Percentiles rank a stretch among this genome's conserved stretches.
Evolutionary conservation across 2,329 filamentous ascomycete genomes (phyloP).

Genomic region (Trichophyton verrucosum): DNA sequence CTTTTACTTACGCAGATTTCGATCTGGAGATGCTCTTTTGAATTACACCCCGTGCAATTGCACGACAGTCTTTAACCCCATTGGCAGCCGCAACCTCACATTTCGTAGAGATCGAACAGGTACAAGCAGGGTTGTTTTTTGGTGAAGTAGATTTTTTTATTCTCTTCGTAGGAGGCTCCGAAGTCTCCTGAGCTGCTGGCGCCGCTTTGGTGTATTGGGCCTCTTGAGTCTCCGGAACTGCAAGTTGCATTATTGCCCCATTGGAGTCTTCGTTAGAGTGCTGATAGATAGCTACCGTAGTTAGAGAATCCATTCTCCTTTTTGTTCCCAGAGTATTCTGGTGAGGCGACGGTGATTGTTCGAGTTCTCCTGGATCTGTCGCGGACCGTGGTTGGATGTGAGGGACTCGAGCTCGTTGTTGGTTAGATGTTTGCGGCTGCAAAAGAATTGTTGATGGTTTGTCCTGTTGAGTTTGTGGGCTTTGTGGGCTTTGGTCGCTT

Average conservation of each 20-base stretch:
- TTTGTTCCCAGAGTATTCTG: background rate
- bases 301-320: background rate
- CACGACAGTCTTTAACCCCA: conserved; percentile 12
- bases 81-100: conserved; percentile 9
- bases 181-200: background rate
- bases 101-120: conserved; percentile 9
- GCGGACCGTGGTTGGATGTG: background rate
- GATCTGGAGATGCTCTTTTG: background rate
- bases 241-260: background rate
- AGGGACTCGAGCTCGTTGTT: background rate
- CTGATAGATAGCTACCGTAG: background rate
- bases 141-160: background rate
- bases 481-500: background rate
- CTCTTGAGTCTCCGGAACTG: too few species aligned
- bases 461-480: background rate
- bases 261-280: background rate
- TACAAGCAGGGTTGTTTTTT: conserved; percentile 5
- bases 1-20: background rate
- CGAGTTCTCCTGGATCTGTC: background rate
- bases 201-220: background rate
- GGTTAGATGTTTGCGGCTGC: background rate
- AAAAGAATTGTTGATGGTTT: background rate
- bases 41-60: background rate
- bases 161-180: background rate
- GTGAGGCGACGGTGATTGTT: background rate